Evolutionary conservation across 306 rosid species (phyloP).

Genomic region (Malus sieversii): DNA sequence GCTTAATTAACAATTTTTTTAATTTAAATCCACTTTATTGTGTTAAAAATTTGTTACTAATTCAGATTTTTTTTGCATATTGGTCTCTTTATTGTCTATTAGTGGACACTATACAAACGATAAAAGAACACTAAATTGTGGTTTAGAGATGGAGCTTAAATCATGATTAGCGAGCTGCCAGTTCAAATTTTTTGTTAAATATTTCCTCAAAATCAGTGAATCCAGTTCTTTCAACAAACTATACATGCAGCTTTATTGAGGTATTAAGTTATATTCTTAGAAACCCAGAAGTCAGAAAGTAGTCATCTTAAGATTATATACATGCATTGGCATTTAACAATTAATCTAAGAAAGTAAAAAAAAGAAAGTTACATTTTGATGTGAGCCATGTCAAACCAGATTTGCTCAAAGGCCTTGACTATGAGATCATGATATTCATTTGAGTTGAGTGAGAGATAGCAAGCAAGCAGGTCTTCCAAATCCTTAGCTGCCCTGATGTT

Average conservation of each 20-base stretch:
- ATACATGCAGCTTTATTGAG: background rate
- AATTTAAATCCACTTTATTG: background rate
- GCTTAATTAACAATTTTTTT: too few species aligned
- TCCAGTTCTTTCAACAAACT: background rate
- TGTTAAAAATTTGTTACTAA: background rate
- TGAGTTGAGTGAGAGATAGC: conserved; percentile 75
- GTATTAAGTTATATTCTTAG: background rate
- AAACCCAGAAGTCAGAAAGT: background rate
- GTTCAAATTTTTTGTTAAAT: background rate
- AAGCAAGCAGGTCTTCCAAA: conserved; percentile 88
- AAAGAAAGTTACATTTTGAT: conserved; percentile 22
- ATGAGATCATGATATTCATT: conserved; percentile 63
- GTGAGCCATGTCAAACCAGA: conserved; percentile 63
- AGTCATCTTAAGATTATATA: background rate
- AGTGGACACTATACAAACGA: background rate
- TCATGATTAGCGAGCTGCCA: too few species aligned
- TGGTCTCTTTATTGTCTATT: background rate
- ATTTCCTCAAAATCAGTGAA: background rate
- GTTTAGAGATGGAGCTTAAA: background rate
- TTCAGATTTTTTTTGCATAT: background rate
- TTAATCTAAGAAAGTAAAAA: background rate
- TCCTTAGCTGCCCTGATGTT: conserved; percentile 61
- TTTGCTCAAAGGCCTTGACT: conserved; percentile 76
- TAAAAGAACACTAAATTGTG: background rate
- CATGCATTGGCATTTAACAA: conserved; percentile 21